These are phyloP conservation scores for Beauveria pseudobassiana DNA, from an alignment of 2,329 filamentous ascomycete species.

Conservation along the genomic window DNA sequence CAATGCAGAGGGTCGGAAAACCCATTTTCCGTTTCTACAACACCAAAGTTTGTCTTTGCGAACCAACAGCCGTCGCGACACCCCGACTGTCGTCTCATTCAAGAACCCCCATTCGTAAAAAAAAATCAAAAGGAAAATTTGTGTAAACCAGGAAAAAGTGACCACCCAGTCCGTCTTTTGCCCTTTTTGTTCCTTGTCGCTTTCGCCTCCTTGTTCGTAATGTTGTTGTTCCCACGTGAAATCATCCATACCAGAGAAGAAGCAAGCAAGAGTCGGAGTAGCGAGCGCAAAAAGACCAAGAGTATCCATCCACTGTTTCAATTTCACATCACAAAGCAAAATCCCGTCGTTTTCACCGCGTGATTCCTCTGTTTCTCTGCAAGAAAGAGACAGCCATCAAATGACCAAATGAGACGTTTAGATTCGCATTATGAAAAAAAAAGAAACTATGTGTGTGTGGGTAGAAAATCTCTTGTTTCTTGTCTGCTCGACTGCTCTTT, in stretches of 20 bases:
- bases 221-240: background rate
- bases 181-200: background rate
- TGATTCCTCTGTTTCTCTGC: constrained; percentile 3
- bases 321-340: constrained; percentile 7
- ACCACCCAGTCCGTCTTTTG: constrained; percentile 5
- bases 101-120: constrained; percentile 6
- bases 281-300: background rate
- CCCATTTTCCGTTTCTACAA: constrained; percentile 43
- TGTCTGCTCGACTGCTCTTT: constrained; percentile 18
- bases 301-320: background rate
- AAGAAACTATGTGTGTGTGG: constrained; percentile 8
- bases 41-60: constrained; percentile 14
- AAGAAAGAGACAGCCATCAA: background rate
- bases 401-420: constrained; percentile 10
- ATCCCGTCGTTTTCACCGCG: constrained; percentile 2
- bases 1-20: constrained; percentile 53
- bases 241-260: background rate
- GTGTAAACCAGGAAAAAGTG: background rate
- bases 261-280: background rate
- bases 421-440: constrained; percentile 11
- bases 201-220: constrained; percentile 9
- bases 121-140: background rate
- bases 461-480: constrained; percentile 4
- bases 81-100: background rate
- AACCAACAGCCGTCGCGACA: background rate